Percentiles rank a stretch among this genome's conserved stretches.
phyloP scores from a whole-genome alignment of 2,329 filamentous ascomycete genomes.

The Scedosporium apiospermum region DNA sequence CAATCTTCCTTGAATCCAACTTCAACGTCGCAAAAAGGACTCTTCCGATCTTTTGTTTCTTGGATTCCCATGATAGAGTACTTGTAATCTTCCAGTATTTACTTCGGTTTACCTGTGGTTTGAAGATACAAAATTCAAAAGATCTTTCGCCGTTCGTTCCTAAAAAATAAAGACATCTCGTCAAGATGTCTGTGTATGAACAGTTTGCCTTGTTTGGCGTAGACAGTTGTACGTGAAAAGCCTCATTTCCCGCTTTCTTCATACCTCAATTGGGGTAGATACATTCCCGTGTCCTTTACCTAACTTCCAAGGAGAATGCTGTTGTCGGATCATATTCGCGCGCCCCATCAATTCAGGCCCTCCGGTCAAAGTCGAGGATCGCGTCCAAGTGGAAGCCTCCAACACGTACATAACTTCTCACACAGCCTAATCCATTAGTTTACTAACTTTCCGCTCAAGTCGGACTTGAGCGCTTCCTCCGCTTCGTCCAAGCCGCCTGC shows the following conservation, averaged over 20 bases:
- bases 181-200: constrained; percentile 19
- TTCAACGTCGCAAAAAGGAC: not conserved
- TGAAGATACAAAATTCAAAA: no score
- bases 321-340: not conserved
- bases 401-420: not conserved
- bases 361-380: no score
- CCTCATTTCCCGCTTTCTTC: not conserved
- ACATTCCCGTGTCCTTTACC: not conserved
- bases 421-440: not conserved
- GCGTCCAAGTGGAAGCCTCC: no score
- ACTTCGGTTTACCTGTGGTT: no score
- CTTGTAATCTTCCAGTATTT: no score
- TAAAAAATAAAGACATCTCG: not conserved
- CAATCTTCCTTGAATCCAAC: not conserved
- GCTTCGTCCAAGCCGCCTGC: constrained; percentile 43
- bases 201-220: constrained; percentile 16
- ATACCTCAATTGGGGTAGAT: not conserved
- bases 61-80: no score
- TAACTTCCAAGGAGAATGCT: not conserved
- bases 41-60: not conserved
- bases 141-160: no score
- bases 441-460: constrained; percentile 25
- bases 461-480: constrained; percentile 52
- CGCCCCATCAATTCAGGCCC: not conserved
- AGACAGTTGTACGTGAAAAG: constrained; percentile 4